Base-by-base conservation (phyloP, 2,329 filamentous ascomycete genomes). In the Trichoderma aggressivum region DNA sequence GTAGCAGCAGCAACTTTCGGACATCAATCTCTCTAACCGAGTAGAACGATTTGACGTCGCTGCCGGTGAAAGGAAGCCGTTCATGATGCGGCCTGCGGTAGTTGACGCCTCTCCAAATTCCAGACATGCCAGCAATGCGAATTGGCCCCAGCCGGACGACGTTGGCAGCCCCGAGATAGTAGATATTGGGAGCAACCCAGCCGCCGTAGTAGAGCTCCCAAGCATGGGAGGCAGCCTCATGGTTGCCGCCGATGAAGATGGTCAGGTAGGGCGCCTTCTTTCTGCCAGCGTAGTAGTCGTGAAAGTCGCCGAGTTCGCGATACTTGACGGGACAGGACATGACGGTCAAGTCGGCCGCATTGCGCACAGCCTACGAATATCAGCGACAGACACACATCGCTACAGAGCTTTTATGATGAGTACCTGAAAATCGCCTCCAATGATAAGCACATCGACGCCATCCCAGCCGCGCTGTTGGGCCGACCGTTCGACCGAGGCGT, bases 171-270 rank as follows among this genome's bases (percentile, higher is more conserved):
- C 96, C 96, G 80, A 98, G 87, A 82, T 98, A 99, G 85, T 98
- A 99, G 74, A 99, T 98, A 75, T 96, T 97, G 10, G 94, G 94
- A 8, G 95, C 95, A 7, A 94, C 96, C 96, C 96, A 99, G 64
- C 96, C 96, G 65, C 96, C 96, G 79, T 98, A 97, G 83, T 93
- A 97, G 0, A 99, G 87, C 82, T 99, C 96, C 85, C 91, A 96
- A 6, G 97, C 84, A 81, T 98, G 90, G 64, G 92, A 94, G 77
- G 92, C 92, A 0, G 96, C 95, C 83, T 99, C 96, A 78, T 99
- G 96, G 79, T 99, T 99, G 3, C 96, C 96, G 56, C 91, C 94
- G 64, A 97, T 90, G 82, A 98, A 98, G 58, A 98, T 84, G 18
- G 96, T 99, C 59, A 97, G 86, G 78, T 94, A 97, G 0, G 96